Percentiles rank a stretch among this genome's conserved stretches.
phyloP scores from a whole-genome alignment of 805 yeast genomes.

The Sugiyamaella marilandica region DNA sequence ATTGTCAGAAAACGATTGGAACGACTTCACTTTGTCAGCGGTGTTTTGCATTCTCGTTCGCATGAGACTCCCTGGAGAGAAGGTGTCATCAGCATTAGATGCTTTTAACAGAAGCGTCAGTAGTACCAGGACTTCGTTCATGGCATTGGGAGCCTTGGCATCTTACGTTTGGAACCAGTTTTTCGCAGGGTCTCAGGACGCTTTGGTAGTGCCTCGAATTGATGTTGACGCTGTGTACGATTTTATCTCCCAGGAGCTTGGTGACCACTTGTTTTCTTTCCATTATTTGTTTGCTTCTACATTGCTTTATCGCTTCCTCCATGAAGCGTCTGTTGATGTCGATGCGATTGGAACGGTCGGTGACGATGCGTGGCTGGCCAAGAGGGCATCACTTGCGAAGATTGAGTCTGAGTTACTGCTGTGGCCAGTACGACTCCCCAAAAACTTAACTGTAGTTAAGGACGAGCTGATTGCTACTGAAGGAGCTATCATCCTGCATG shows the following conservation, averaged over 20 bases:
- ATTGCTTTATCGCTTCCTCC: constrained; percentile 7
- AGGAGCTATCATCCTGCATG: constrained; percentile 17
- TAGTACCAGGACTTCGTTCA: background rate
- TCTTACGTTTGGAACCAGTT: constrained; percentile 12
- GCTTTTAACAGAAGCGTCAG: background rate
- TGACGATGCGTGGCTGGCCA: constrained; percentile 3
- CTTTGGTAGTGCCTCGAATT: background rate
- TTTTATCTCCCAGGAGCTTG: constrained; percentile 1
- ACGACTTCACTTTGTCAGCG: constrained; percentile 6
- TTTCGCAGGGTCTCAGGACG: background rate
- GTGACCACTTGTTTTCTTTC: constrained; percentile 10
- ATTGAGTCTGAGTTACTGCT: constrained; percentile 16
- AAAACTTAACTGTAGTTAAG: constrained; percentile 16
- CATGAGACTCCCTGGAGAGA: background rate
- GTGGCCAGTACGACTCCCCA: constrained; percentile 20
- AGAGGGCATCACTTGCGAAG: constrained; percentile 3
- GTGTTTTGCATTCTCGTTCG: constrained; percentile 6
- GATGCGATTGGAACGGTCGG: background rate
- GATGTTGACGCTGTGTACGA: constrained; percentile 2
- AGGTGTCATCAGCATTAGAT: constrained; percentile 1
- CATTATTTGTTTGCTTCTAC: constrained; percentile 13
- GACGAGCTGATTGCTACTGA: constrained; percentile 18
- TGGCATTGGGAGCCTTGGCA: constrained; percentile 9
- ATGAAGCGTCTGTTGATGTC: background rate
- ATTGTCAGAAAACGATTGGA: constrained; percentile 9